A percentile compares a stretch with the other conserved stretches of the same genome.
Evolutionary conservation across 345 rosid species (phyloP).

Genomic region (Populus ilicifolia): DNA sequence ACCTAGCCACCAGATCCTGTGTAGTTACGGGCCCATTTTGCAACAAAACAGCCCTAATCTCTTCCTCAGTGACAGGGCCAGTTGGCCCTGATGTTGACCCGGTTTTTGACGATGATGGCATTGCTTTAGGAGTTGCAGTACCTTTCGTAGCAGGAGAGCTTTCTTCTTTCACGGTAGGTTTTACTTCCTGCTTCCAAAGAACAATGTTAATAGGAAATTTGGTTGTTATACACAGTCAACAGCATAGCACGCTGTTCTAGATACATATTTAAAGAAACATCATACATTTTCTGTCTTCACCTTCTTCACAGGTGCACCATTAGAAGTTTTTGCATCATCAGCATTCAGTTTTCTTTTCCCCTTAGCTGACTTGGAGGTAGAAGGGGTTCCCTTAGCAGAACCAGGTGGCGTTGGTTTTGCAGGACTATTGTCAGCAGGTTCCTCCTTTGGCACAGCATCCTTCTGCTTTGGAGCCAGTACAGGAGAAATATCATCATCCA

Average conservation of each 20-base stretch:
- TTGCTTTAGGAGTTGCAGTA: constrained; percentile 35
- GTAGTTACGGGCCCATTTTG: constrained; percentile 79
- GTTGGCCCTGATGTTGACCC: constrained; percentile 45
- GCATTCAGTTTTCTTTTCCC: constrained; percentile 80
- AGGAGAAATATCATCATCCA: constrained; percentile 64
- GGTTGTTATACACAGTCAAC: background rate
- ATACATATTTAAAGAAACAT: background rate
- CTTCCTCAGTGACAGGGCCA: constrained; percentile 85
- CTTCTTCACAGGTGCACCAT: constrained; percentile 64
- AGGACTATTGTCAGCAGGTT: constrained; percentile 66
- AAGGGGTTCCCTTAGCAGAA: constrained; percentile 62
- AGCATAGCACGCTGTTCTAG: background rate
- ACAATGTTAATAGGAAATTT: background rate
- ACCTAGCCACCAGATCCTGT: constrained; percentile 79
- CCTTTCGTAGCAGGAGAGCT: constrained; percentile 28
- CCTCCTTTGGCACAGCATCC: constrained; percentile 63
- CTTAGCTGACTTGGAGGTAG: constrained; percentile 70
- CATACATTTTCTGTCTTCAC: constrained; percentile 82
- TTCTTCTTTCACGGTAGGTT: constrained; percentile 27
- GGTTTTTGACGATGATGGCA: constrained; percentile 44
- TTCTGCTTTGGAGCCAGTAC: constrained; percentile 60
- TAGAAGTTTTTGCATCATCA: constrained; percentile 58
- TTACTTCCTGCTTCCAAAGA: constrained; percentile 25
- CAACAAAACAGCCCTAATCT: constrained; percentile 75
- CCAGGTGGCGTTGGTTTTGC: constrained; percentile 57